Base-by-base conservation (phyloP, 1,284 basidiomycete species). In the Cutaneotrichosporon spelunceum region DNA sequence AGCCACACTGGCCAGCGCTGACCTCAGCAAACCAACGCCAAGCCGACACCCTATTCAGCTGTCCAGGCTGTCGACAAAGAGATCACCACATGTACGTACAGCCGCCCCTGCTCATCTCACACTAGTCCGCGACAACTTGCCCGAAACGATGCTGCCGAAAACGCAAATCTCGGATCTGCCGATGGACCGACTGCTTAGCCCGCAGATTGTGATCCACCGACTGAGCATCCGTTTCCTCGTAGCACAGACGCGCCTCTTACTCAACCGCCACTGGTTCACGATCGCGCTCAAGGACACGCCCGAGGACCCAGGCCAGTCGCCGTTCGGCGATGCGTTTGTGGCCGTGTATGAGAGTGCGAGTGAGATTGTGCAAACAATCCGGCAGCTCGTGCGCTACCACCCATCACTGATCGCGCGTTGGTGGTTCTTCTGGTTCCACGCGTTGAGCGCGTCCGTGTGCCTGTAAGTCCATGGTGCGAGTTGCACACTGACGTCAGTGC, bases 361-460 rank as follows among this genome's bases (percentile, higher is more conserved):
- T 53, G 77, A 79, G 59, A 73, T 79, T 24, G 74, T 79, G 16
- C 70, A 73, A 60, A 69, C 76, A 23, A 74, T 78, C 56, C 73
- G 76, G 62, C 70, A 72, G 49, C 62, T 76, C 47, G 72, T 79
- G 23, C 72, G 78, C 36, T 79, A 76, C 60, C 75, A 77, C 54
- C 78, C 76, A 4, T 69, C 70, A 19, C 61, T 79, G 24, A 70
- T 76, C 14, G 74, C 75, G 9, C 65, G 78, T 23, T 77, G 73
- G 74, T 76, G 74, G 74, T 75, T 75, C 66, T 76, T 75, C 65
- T 78, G 77, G 75, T 78, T 78, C 64, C 78, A 79, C 55, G 74
- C 74, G 1, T 75, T 78, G 59, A 68, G 67, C 3, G 72, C 77
- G 3, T 75, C 78, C 33, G 74, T 77, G 26, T 78, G 77, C 56